phyloP scores from a whole-genome alignment of 805 yeast genomes.

The Metschnikowia matae region DNA sequence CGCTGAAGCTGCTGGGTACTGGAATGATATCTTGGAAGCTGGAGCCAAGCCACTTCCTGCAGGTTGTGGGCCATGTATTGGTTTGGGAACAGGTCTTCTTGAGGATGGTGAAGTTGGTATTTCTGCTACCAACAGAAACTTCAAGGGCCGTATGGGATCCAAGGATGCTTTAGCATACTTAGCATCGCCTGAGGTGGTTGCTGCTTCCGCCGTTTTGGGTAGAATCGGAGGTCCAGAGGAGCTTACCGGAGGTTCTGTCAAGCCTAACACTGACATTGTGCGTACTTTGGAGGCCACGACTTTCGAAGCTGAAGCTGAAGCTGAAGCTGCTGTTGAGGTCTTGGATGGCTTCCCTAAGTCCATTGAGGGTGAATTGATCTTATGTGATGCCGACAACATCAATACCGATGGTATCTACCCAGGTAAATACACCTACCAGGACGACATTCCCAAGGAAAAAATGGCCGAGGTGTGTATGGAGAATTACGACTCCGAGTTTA shows the following conservation, averaged over 20 bases:
- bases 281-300: slow-evolving; percentile 31
- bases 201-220: slow-evolving; percentile 96
- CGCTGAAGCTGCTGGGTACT: slow-evolving; percentile 87
- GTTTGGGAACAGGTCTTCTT: slow-evolving; percentile 89
- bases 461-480: slow-evolving; percentile 99
- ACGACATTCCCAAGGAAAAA: slow-evolving; percentile 87
- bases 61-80: slow-evolving; percentile 99
- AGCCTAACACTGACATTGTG: slow-evolving; percentile 48
- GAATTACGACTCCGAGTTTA: slow-evolving; percentile 90
- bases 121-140: slow-evolving; percentile 96
- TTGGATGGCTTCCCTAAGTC: slow-evolving; percentile 87
- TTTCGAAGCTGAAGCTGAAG: slow-evolving; percentile 25
- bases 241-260: slow-evolving; percentile 51
- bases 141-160: slow-evolving; percentile 99
- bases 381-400: slow-evolving; percentile 95
- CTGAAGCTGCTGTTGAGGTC: slow-evolving; percentile 56
- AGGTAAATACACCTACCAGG: slow-evolving; percentile 98
- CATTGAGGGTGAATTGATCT: slow-evolving; percentile 85
- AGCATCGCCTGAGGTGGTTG: slow-evolving; percentile 97
- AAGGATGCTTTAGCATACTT: slow-evolving; percentile 93
- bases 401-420: slow-evolving; percentile 99
- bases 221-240: slow-evolving; percentile 91
- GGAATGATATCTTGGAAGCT: slow-evolving; percentile 85
- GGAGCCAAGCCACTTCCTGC: slow-evolving; percentile 96
- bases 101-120: slow-evolving; percentile 97